A percentile compares a stretch with the other conserved stretches of the same genome.
phyloP scores from a whole-genome alignment of 169 alveolate genomes.

The Cryptosporidium baileyi region DNA sequence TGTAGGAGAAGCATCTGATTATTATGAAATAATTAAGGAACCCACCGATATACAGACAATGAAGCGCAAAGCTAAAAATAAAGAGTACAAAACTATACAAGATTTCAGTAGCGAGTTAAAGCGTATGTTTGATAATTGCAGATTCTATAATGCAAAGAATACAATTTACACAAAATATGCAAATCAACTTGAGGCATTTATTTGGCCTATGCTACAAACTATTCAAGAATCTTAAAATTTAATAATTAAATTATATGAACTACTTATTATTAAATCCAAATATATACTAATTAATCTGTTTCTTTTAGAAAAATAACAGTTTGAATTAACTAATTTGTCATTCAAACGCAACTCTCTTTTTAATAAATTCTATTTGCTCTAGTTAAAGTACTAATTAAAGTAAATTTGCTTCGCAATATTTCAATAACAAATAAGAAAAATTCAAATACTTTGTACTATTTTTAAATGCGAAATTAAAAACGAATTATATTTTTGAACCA shows the following conservation, averaged over 20 bases:
- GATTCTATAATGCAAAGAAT: conserved; percentile 91
- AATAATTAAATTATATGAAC: too few species aligned
- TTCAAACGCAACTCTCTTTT: neutral
- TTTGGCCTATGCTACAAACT: conserved; percentile 83
- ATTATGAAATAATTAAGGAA: conserved; percentile 92
- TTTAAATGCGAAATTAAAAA: too few species aligned
- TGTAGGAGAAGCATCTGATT: conserved; percentile 94
- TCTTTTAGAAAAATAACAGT: neutral
- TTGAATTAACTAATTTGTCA: neutral
- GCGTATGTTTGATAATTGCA: conserved; percentile 94
- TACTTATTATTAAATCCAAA: neutral
- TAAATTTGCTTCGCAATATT: neutral
- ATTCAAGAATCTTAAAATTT: conserved; percentile 37
- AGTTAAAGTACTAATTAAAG: neutral
- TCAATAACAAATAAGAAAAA: neutral
- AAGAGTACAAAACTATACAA: conserved; percentile 88
- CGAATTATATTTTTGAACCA: too few species aligned
- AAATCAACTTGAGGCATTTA: conserved; percentile 89
- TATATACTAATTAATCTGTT: neutral
- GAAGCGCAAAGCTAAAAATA: conserved; percentile 84
- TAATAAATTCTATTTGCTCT: neutral
- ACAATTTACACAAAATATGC: conserved; percentile 97
- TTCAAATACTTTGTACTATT: too few species aligned
- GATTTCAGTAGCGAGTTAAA: conserved; percentile 92
- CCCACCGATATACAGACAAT: conserved; percentile 96